Evolutionary conservation across 345 rosid genomes (phyloP).

Genomic region (Linum lewisii): DNA sequence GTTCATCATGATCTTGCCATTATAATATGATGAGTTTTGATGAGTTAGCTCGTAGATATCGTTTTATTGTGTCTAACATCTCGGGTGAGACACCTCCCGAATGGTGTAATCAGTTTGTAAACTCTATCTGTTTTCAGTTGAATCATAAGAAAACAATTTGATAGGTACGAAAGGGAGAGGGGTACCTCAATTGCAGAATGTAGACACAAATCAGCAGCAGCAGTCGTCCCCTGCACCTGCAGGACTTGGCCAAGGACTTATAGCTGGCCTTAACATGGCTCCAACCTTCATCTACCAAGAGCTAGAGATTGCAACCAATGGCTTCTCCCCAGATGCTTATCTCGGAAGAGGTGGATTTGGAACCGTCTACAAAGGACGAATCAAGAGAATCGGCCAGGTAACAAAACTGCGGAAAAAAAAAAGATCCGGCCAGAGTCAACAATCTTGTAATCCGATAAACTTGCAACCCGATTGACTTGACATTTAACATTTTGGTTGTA

Average conservation of each 20-base stretch:
- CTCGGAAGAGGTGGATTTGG: slow-evolving; percentile 2
- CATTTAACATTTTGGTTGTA: neutral
- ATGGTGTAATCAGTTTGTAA: too few relatives aligned
- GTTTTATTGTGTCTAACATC: too few relatives aligned
- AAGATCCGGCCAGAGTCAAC: too few relatives aligned
- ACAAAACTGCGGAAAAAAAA: too few relatives aligned
- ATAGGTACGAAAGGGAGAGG: neutral
- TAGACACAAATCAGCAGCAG: neutral
- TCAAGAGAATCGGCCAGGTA: slow-evolving; percentile 2
- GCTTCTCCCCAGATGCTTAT: neutral
- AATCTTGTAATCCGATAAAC: too few relatives aligned
- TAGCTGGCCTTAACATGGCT: neutral
- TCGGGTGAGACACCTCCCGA: too few relatives aligned
- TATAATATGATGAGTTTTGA: too few relatives aligned
- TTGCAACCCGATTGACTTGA: too few relatives aligned
- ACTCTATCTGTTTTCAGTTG: too few relatives aligned
- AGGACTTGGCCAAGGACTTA: neutral
- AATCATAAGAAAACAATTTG: too few relatives aligned
- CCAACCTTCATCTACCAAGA: slow-evolving; percentile 1
- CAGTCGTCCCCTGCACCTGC: neutral
- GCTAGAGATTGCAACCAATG: neutral
- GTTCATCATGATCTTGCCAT: too few relatives aligned
- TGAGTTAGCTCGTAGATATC: too few relatives aligned
- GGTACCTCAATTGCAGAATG: neutral
- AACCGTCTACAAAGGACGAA: neutral